A percentile compares a stretch with the other conserved stretches of the same genome.
Conservation (phyloP, 371 early-diverging fungal genomes). For the Batrachochytrium dendrobatidis region DNA sequence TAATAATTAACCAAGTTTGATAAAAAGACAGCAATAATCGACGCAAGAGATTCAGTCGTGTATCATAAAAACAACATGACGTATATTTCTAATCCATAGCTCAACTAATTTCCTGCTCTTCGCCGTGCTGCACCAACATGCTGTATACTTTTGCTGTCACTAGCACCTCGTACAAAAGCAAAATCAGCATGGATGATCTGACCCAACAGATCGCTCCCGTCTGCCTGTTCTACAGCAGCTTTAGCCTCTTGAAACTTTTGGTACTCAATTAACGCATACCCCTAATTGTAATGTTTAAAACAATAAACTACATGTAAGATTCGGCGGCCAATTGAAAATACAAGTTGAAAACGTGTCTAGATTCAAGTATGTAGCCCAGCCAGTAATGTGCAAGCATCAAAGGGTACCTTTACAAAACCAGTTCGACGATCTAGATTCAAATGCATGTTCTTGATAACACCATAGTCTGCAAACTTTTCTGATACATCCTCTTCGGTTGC, state of each 20-base stretch:
- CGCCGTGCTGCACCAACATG: constrained; percentile 8
- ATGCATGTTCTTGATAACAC: constrained; percentile 79
- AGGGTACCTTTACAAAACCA: constrained; percentile 85
- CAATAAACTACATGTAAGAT: neutral
- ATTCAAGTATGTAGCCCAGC: neutral
- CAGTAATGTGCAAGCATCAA: too few species aligned
- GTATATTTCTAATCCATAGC: too few species aligned
- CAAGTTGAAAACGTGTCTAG: neutral
- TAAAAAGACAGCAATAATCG: too few species aligned
- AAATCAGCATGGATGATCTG: constrained; percentile 68
- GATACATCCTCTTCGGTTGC: constrained; percentile 84
- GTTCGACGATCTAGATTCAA: constrained; percentile 89
- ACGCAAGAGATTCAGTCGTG: too few species aligned
- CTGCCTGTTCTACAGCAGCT: constrained; percentile 63
- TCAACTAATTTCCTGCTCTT: too few species aligned
- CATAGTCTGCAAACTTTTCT: constrained; percentile 85
- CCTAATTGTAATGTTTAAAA: constrained; percentile 47
- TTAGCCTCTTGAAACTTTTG: constrained; percentile 74
- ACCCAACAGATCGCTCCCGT: constrained; percentile 66
- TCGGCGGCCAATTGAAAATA: neutral
- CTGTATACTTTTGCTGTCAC: constrained; percentile 17
- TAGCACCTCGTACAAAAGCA: constrained; percentile 64
- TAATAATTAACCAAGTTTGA: too few species aligned
- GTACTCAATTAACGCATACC: constrained; percentile 91
- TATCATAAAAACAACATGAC: too few species aligned